Conservation (phyloP, 2,329 filamentous ascomycete genomes). For the Colletotrichum eremochloae region DNA sequence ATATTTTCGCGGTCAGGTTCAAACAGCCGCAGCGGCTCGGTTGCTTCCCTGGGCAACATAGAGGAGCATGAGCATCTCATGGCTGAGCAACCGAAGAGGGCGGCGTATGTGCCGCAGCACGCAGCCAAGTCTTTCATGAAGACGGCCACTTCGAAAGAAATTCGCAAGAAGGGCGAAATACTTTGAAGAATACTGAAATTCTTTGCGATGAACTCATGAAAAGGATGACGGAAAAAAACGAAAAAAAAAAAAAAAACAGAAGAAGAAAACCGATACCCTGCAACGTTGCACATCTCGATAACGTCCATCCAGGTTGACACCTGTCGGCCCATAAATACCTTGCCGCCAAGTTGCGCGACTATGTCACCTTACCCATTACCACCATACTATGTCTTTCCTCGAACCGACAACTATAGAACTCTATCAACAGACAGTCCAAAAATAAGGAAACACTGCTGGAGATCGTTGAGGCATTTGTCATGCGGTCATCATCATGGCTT, state of each 20-base stretch:
- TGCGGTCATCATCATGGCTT: conserved; percentile 19
- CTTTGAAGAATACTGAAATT: conserved; percentile 41
- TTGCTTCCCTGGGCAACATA: conserved; percentile 18
- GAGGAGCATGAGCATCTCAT: conserved; percentile 37
- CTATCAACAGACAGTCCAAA: not conserved
- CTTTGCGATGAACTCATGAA: not conserved
- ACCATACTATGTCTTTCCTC: conserved; percentile 2
- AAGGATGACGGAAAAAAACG: not conserved
- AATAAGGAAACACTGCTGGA: not conserved
- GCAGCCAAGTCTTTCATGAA: conserved; percentile 57
- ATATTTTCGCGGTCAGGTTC: not conserved
- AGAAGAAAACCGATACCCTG: conserved; percentile 10
- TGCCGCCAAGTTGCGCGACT: not conserved
- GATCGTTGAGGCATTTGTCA: not conserved
- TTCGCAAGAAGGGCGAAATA: conserved; percentile 54
- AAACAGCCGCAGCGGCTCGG: conserved; percentile 26
- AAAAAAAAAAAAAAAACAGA: not conserved
- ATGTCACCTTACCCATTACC: not conserved
- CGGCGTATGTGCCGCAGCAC: conserved; percentile 52
- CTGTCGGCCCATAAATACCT: not conserved
- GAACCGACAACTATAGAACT: not conserved
- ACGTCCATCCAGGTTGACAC: not conserved
- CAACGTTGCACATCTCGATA: not conserved
- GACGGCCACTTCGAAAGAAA: conserved; percentile 57
- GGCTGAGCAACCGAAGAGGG: conserved; percentile 26